These are phyloP conservation scores for Saccharomycopsis olivae DNA, from an alignment of 805 yeast genomes.

Conservation along the genomic window DNA sequence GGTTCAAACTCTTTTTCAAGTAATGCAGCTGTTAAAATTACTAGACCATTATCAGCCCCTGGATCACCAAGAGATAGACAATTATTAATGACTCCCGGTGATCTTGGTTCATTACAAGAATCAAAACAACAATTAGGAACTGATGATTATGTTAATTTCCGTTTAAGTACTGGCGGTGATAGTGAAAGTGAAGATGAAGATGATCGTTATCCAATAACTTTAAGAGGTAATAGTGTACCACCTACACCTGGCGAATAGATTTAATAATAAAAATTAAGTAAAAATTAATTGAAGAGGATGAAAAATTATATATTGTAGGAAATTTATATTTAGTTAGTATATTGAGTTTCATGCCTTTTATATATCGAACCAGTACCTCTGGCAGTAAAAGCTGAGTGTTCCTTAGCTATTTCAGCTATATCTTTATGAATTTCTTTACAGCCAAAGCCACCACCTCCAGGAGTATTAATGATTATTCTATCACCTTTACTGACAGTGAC, in stretches of 20 bases:
- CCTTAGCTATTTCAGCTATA: conserved; percentile 14
- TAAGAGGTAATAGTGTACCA: conserved; percentile 6
- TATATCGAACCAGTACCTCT: conserved; percentile 26
- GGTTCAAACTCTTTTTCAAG: conserved; percentile 33
- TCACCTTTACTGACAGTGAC: conserved; percentile 52
- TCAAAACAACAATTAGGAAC: conserved; percentile 58
- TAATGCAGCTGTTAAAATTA: conserved; percentile 51
- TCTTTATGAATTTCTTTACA: conserved; percentile 4
- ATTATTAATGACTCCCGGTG: conserved; percentile 94
- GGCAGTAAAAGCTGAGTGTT: conserved; percentile 10
- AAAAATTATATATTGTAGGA: no score
- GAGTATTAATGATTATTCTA: conserved; percentile 55
- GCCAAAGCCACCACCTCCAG: conserved; percentile 87
- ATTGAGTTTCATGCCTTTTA: conserved; percentile 24
- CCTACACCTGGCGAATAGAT: no score
- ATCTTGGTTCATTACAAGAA: conserved; percentile 92
- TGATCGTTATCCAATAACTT: conserved; percentile 14
- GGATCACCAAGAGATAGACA: conserved; percentile 81
- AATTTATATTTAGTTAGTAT: conserved; percentile 25
- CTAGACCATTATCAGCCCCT: conserved; percentile 93
- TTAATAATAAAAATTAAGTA: no score
- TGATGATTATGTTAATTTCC: conserved; percentile 60
- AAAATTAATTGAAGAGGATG: no score
- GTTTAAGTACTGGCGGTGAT: conserved; percentile 31
- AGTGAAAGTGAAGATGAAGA: conserved; percentile 32